A percentile compares a stretch with the other conserved stretches of the same genome.
Evolutionary conservation across 805 yeast species (phyloP).

Genomic region (Maudiozyma pseudohumilis): DNA sequence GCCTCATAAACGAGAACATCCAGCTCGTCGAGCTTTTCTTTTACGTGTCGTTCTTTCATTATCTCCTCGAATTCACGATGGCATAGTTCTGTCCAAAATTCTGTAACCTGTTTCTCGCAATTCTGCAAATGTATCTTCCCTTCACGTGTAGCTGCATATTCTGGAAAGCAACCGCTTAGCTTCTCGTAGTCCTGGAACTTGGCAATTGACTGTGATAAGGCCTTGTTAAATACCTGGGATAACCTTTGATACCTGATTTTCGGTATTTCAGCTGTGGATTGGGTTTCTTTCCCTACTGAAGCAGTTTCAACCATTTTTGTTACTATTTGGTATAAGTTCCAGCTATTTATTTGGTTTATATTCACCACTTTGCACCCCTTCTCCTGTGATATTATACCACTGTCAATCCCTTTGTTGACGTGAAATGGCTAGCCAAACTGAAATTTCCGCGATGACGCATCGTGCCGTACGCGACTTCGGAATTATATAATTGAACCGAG

Average conservation of each 20-base stretch:
- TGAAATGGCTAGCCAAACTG: too few relatives aligned
- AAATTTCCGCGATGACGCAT: too few relatives aligned
- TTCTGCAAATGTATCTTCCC: slow-evolving; percentile 38
- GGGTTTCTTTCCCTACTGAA: background rate
- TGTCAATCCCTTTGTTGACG: too few relatives aligned
- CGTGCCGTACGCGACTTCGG: too few relatives aligned
- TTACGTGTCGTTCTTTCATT: slow-evolving; percentile 36
- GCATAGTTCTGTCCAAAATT: slow-evolving; percentile 42
- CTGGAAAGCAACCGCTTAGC: slow-evolving; percentile 45
- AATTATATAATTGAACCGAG: too few relatives aligned
- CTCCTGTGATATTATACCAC: too few relatives aligned
- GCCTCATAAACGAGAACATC: slow-evolving; percentile 33
- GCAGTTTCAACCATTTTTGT: too few relatives aligned
- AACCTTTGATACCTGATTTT: slow-evolving; percentile 41
- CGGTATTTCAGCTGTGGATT: background rate
- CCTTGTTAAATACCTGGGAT: slow-evolving; percentile 40
- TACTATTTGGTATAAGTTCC: too few relatives aligned
- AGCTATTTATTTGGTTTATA: too few relatives aligned
- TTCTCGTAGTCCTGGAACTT: slow-evolving; percentile 43
- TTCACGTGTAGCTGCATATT: slow-evolving; percentile 35
- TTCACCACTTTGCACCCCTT: too few relatives aligned
- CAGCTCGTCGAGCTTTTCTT: slow-evolving; percentile 30
- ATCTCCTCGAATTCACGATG: slow-evolving; percentile 46
- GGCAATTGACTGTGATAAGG: slow-evolving; percentile 42
- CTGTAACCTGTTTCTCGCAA: slow-evolving; percentile 43